Base-by-base conservation (phyloP, 257 asterid species). In the Apocynum venetum region DNA sequence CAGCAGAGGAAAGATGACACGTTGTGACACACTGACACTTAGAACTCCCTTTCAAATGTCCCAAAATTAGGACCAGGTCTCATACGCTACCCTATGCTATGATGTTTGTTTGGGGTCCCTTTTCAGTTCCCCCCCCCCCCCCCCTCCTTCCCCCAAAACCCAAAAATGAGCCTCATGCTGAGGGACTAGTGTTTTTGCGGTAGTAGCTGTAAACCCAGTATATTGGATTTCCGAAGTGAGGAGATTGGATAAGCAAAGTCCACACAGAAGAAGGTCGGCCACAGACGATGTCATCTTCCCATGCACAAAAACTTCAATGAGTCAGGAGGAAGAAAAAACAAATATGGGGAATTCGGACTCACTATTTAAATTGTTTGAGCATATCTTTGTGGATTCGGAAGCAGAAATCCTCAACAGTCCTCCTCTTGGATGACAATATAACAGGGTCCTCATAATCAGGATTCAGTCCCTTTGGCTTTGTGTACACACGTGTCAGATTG, bases 371-470 rank as follows among this genome's bases (percentile, higher is more conserved):
- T 80, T 96, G 99, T 80, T 96, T 96, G 71, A 90, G 85, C 98
- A 96, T 93, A 84, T 96, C 99, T 83, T 96, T 96, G 87, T 96
- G 99, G 86, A 96, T 96, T 82, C 96, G 89, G 13, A 1, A 14
- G 75, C 99, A 96, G 88, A 96, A 96, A 84, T 96, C 99, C 84
- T 93, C 99, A 68, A 93, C 87, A 8, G 97, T 90, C 83, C 88
- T 88, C 79, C n/a, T 89, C 93, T 85, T 96, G 36, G 99, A 91
- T 60, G 98, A 96, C 86, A 96, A 80, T 79, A 96, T 96, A 71
- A 96, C 99, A 44, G 99, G 99, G 82, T 96, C 99, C 46, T 93
- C 96, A 56, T 96, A 96, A 85, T 96, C 99, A 47, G 99, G 99
- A 89, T 96, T 96, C 98, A 96, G 87, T 70, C 98, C 99, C 87